Percentiles rank a stretch among this genome's conserved stretches.
Conservation (phyloP, 352 stramenopile species). For the Pythium phragmiticola region DNA sequence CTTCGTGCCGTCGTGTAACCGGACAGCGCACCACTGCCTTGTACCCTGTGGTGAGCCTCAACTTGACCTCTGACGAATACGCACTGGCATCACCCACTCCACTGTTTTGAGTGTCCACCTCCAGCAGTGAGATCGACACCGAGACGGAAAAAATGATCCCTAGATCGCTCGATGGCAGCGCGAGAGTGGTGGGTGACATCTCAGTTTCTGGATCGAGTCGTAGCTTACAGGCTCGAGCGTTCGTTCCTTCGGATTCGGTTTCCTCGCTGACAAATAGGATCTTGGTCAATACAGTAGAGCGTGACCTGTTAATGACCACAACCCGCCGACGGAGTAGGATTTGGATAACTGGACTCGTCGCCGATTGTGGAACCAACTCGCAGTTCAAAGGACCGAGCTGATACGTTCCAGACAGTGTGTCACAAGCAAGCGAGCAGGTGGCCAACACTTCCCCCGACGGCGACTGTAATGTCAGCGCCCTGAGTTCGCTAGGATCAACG, state of each 20-base stretch:
- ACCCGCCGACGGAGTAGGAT: slow-evolving; percentile 8
- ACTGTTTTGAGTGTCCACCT: background rate
- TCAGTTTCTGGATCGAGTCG: slow-evolving; percentile 4
- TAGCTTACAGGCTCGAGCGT: background rate
- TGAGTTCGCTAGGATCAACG: slow-evolving; percentile 1
- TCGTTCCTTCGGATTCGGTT: background rate
- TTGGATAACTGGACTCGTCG: slow-evolving; percentile 7
- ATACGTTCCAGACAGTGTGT: background rate
- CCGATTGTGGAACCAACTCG: slow-evolving; percentile 7
- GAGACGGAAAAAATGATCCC: background rate
- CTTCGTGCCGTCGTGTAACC: background rate
- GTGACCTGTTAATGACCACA: slow-evolving; percentile 10
- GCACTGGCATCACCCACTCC: background rate
- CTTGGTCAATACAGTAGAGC: background rate
- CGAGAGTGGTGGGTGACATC: background rate
- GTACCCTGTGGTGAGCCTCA: slow-evolving; percentile 1
- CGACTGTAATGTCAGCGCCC: slow-evolving; percentile 2
- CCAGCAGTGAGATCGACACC: background rate
- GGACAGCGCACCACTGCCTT: slow-evolving; percentile 10
- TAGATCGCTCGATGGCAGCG: background rate
- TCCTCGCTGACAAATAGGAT: background rate
- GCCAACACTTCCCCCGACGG: background rate
- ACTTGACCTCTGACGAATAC: slow-evolving; percentile 7
- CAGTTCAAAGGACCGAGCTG: slow-evolving; percentile 9
- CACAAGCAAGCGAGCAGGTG: slow-evolving; percentile 5